Evolutionary conservation across 441 rosid species (phyloP).

Genomic region (Euphorbia schlechtendalii): DNA sequence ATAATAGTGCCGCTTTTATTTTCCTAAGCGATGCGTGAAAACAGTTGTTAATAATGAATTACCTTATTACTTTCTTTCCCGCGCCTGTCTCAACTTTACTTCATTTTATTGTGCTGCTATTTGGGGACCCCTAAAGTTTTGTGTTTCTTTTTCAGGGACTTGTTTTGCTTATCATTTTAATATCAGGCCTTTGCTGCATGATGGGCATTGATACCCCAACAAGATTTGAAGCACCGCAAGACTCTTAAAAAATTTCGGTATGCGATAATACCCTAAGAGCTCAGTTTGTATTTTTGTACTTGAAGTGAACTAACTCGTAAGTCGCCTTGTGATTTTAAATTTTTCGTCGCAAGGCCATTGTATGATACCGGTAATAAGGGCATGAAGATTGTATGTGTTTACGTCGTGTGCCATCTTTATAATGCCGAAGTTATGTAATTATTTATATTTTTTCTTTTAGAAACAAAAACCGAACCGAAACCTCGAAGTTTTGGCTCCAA

Average conservation of each 20-base stretch:
- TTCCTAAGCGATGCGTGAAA: too few relatives aligned
- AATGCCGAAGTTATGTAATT: too few relatives aligned
- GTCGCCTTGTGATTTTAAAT: constrained; percentile 33
- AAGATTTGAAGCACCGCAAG: constrained; percentile 87
- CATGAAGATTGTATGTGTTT: constrained; percentile 11
- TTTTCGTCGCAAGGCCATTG: constrained; percentile 25
- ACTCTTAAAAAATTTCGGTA: constrained; percentile 45
- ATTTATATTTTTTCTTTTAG: too few relatives aligned
- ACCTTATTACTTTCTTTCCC: too few relatives aligned
- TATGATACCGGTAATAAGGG: constrained; percentile 30
- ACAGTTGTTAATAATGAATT: too few relatives aligned
- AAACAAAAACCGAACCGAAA: too few relatives aligned
- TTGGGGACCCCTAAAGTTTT: too few relatives aligned
- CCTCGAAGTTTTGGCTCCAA: background rate
- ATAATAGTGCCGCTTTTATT: too few relatives aligned
- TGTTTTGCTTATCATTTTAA: constrained; percentile 75
- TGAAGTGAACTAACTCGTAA: background rate
- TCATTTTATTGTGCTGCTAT: too few relatives aligned
- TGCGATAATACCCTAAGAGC: too few relatives aligned
- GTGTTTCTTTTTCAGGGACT: constrained; percentile 78
- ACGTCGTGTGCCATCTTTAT: background rate
- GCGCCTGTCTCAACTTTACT: too few relatives aligned
- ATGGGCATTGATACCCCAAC: constrained; percentile 91
- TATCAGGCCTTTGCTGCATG: constrained; percentile 95
- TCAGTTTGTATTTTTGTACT: too few relatives aligned